Base-by-base conservation (phyloP, 192 early-diverging fungal genomes). In the Linnemannia exigua region DNA sequence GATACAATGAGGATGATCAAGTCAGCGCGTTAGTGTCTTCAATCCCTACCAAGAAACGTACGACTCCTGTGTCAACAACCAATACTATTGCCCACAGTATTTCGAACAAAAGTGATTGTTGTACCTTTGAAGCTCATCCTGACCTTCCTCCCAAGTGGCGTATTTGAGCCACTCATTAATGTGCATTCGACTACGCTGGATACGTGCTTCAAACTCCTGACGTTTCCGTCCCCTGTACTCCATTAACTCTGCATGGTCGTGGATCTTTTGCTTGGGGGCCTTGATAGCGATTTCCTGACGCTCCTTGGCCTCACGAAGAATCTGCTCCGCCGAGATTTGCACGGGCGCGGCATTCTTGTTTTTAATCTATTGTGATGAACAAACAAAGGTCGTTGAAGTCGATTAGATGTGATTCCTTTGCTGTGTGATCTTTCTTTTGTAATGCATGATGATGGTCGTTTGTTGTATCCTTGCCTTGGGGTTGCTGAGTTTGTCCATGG, bases 241-340 rank as follows among this genome's bases (percentile, higher is more conserved):
- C 79, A 94, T 89, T 14, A 99, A 91, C 88, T 99, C 99, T 76
- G 98, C 98, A 37, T 94, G 89, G 81, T 99, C 98, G 14, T 95
- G 90, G 75, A 99, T 97, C 89, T 95, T 94, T 90, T 99, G 96
- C 88, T 95, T 90, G 15, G 97, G 91, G 70, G 94, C 88, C 72
- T 89, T 87, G 80, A 92, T 89, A 47, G 92, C 90, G 11, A 90
- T 74, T 86, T 96, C 92, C 76, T 93, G 87, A 48, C 95, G 94
- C 73, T 97, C 96, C 79, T 96, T 95, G 17, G 97, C 96, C 86
- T 99, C 99, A 48, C 97, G 93, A 36, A 99, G 93, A 67, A 99
- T 96, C 90, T 99, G 99, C 90, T 99, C 99, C 19, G 99, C 99
- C 31, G 98, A 99, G 88, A 99, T 99, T 88, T 99, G 99, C 22